Percentiles rank a stretch among this genome's conserved stretches.
Conservation (phyloP, 495 filamentous ascomycete genomes). For the Rostrohypoxylon terebratum region DNA sequence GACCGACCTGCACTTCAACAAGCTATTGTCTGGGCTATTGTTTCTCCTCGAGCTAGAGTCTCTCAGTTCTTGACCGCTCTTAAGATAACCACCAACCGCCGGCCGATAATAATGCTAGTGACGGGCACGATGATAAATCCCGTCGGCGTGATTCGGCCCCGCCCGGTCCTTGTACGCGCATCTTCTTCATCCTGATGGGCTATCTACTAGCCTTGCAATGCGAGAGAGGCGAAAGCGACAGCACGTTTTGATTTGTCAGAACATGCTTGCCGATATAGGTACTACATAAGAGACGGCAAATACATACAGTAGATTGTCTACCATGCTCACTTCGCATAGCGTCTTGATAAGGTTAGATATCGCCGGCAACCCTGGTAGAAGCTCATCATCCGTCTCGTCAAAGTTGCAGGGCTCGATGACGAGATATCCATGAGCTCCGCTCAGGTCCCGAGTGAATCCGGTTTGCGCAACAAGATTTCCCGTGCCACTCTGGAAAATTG, state of each 20-base stretch:
- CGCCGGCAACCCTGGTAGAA: background rate
- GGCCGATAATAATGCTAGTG: conserved; percentile 20
- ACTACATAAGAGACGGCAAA: conserved; percentile 10
- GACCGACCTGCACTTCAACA: conserved; percentile 27
- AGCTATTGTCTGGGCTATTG: background rate
- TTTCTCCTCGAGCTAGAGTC: background rate
- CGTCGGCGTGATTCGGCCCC: conserved; percentile 25
- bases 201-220: conserved; percentile 15
- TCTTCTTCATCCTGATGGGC: background rate
- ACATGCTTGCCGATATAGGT: conserved; percentile 28
- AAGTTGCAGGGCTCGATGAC: background rate
- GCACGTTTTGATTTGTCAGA: conserved; percentile 8
- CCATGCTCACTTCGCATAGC: conserved; percentile 21
- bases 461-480: conserved; percentile 7
- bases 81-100: conserved; percentile 12
- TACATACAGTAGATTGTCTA: conserved; percentile 13
- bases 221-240: background rate
- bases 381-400: background rate
- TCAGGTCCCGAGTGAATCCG: background rate
- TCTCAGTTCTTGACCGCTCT: conserved; percentile 39
- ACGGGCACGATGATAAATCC: conserved; percentile 21
- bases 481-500: background rate
- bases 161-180: conserved; percentile 7
- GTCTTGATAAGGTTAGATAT: conserved; percentile 30
- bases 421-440: background rate